Evolutionary conservation across 495 filamentous ascomycete genomes (phyloP).

Genomic region (Aspergillus heteromorphus): DNA sequence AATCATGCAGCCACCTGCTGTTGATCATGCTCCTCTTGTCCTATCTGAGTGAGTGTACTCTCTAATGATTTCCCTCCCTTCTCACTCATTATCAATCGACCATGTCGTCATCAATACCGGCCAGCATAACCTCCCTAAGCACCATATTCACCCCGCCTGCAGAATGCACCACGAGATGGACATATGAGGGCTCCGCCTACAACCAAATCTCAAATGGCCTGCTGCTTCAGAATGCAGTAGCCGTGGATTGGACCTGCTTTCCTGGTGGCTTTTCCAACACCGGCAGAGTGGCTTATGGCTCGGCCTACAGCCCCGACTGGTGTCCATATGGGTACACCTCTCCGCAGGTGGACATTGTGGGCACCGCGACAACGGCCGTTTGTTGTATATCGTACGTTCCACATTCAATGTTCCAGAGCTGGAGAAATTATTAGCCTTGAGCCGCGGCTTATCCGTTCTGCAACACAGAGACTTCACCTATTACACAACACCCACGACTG

Average conservation of each 20-base stretch:
- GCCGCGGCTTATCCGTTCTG: no score
- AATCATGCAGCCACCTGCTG: no score
- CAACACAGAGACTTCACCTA: slow-evolving; percentile 3
- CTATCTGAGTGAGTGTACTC: no score
- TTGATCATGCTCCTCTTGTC: no score
- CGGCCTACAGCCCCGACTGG: slow-evolving; percentile 15
- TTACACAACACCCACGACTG: not conserved
- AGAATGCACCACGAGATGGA: slow-evolving; percentile 14
- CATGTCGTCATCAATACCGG: no score
- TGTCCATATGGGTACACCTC: slow-evolving; percentile 20
- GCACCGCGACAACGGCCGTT: slow-evolving; percentile 9
- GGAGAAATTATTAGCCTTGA: no score
- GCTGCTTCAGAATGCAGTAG: slow-evolving; percentile 17
- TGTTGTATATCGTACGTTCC: slow-evolving; percentile 17
- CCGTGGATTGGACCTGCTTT: slow-evolving; percentile 8
- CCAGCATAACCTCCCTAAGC: slow-evolving; percentile 4
- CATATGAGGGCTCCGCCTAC: slow-evolving; percentile 8
- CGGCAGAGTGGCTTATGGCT: not conserved
- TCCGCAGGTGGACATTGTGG: slow-evolving; percentile 8
- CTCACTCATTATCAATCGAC: no score
- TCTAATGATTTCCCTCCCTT: no score
- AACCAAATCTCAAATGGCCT: slow-evolving; percentile 8
- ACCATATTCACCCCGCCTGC: slow-evolving; percentile 15
- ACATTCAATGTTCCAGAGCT: not conserved
- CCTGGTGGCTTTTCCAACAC: slow-evolving; percentile 9